phyloP scores from a whole-genome alignment of 2,329 filamentous ascomycete genomes.

The Scytalidium sp. region DNA sequence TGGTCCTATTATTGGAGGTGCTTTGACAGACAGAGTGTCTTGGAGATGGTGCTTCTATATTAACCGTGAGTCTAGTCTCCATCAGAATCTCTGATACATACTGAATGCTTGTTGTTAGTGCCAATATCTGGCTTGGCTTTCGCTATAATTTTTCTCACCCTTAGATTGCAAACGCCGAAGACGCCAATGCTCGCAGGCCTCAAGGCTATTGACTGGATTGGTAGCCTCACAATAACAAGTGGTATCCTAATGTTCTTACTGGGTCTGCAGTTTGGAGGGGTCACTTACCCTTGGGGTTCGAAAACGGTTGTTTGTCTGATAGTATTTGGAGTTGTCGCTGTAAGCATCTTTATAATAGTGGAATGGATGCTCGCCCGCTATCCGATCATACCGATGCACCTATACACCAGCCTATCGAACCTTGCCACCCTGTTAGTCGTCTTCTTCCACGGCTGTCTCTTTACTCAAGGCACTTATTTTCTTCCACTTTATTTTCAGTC shows the following conservation, averaged over 20 bases:
- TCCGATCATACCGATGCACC: conserved; percentile 69
- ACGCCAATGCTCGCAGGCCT: conserved; percentile 34
- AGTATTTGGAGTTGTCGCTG: conserved; percentile 61
- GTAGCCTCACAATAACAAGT: conserved; percentile 40
- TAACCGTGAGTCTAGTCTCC: conserved; percentile 55
- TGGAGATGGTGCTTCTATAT: conserved; percentile 49
- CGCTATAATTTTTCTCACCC: conserved; percentile 53
- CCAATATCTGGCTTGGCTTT: conserved; percentile 30
- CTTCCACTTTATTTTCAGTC: conserved; percentile 71
- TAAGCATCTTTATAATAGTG: conserved; percentile 58
- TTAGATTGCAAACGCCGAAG: conserved; percentile 59
- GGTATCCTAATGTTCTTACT: conserved; percentile 80
- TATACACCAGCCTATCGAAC: conserved; percentile 67
- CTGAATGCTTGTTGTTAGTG: conserved; percentile 58
- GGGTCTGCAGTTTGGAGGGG: conserved; percentile 77
- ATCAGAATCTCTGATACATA: conserved; percentile 52
- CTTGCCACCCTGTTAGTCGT: conserved; percentile 61
- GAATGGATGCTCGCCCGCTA: conserved; percentile 70
- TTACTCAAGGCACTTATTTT: conserved; percentile 45
- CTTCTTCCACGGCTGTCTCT: conserved; percentile 58
- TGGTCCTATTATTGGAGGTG: conserved; percentile 61
- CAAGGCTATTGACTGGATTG: neutral
- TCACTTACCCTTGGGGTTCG: conserved; percentile 69
- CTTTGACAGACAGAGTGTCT: conserved; percentile 55
- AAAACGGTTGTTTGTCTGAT: conserved; percentile 72